phyloP scores from a whole-genome alignment of 768 basidiomycete species.

The Crassisporium funariophilum region DNA sequence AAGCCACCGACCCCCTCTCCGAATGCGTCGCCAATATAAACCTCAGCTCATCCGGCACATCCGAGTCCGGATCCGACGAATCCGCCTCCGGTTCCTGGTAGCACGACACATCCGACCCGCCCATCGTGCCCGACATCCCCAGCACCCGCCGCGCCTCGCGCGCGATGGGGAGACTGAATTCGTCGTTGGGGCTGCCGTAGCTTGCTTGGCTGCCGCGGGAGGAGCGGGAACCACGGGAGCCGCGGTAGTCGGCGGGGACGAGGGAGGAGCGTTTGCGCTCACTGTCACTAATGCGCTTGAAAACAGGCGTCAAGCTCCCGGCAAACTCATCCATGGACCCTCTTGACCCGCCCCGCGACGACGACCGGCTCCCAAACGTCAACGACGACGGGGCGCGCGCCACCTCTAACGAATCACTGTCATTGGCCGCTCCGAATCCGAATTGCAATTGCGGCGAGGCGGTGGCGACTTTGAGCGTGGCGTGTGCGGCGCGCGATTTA shows the following conservation, averaged over 20 bases:
- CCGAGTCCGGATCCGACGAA: conserved; percentile 68
- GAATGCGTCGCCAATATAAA: conserved; percentile 50
- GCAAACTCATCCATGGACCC: conserved; percentile 13
- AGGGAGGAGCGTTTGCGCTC: neutral
- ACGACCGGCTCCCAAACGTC: conserved; percentile 38
- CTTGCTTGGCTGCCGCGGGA: conserved; percentile 17
- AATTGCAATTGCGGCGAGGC: conserved; percentile 26
- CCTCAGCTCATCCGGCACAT: conserved; percentile 80
- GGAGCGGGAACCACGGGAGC: neutral
- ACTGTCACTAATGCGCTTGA: conserved; percentile 31
- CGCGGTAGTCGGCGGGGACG: neutral
- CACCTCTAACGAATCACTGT: conserved; percentile 14
- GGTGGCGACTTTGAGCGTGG: conserved; percentile 17
- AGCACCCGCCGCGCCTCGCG: conserved; percentile 57
- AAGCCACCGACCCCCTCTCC: conserved; percentile 35
- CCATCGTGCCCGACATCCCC: conserved; percentile 70
- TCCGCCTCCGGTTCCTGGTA: conserved; percentile 49
- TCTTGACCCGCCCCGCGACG: conserved; percentile 18
- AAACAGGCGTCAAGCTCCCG: conserved; percentile 31
- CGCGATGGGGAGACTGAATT: conserved; percentile 22
- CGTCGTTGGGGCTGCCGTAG: conserved; percentile 12
- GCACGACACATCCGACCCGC: conserved; percentile 52
- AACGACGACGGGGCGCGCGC: conserved; percentile 41
- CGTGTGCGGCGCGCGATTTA: conserved; percentile 25
- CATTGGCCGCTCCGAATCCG: conserved; percentile 20